Base-by-base conservation (phyloP, 1,284 basidiomycete genomes). In the Rhizoctonia solani region DNA sequence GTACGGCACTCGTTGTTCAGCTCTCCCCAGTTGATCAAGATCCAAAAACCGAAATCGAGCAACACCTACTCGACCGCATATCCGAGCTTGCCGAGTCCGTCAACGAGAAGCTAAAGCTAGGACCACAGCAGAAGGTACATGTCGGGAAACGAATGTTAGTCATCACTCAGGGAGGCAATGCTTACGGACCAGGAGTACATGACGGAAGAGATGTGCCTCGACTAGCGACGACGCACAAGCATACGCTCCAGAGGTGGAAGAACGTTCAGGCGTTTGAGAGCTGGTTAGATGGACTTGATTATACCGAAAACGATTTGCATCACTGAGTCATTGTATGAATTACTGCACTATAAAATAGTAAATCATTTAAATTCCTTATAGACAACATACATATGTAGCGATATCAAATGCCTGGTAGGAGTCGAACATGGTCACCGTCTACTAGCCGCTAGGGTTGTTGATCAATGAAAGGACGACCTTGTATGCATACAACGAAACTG, bases 191-290 rank as follows among this genome's bases (percentile, higher is more conserved):
- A 39, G 37, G 37, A 8, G 37, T 16, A 8, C n/a, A n/a, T n/a
- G n/a, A n/a, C n/a, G 37, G 16, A 8, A 32, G 27, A 34, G 3
- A 13, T 21, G 23, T 23, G 34, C n/a, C 34, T 9, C 32, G 3
- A 1, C 37, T 63, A 6, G 27, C 47, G 4, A 34, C 9, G 23
- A 63, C 59, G n/a, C 59, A 63, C 21, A 63, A 63, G 29, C 47
- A 41, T 30, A 42, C 47, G 13, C 2, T 30, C 5, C 30, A 63
- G 21, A n/a, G 59, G 11, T 63, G 59, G 59, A 52, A 37, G 9
- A 63, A 63, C 11, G 47, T 52, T n/a, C n/a, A 52, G 30, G 52
- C 4, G 4, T 63, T 63, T n/a, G 47, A 52, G 30, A 34, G 46
- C 0, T 63, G 59, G 59, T 37, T 63, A 25, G 47, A 63, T 39